Evolutionary conservation across 768 basidiomycete species (phyloP).

Genomic region (Gymnopilus junonius): DNA sequence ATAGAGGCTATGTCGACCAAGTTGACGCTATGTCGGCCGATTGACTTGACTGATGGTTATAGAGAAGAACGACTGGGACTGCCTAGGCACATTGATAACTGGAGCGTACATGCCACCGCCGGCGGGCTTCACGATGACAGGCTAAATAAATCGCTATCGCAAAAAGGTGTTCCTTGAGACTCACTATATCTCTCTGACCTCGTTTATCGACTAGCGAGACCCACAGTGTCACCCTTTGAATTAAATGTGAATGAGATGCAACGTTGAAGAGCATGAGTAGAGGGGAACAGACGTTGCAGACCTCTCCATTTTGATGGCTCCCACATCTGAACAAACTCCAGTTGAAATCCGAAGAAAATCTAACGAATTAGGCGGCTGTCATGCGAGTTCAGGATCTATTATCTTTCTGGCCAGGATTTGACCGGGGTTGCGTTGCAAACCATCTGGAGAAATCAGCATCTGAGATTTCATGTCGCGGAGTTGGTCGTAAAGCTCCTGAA

Average conservation of each 20-base stretch:
- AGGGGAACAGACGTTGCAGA: neutral
- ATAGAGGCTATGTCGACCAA: neutral
- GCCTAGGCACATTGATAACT: neutral
- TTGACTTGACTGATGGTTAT: neutral
- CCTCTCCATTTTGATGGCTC: slow-evolving; percentile 8
- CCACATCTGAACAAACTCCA: slow-evolving; percentile 1
- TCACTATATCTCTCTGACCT: neutral
- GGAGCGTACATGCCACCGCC: neutral
- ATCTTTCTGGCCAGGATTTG: neutral
- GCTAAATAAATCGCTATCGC: neutral
- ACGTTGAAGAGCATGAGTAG: neutral
- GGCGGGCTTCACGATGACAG: neutral
- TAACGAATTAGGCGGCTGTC: neutral
- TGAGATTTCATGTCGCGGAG: neutral
- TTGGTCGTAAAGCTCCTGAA: neutral
- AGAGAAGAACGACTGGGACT: neutral
- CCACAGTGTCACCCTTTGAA: neutral
- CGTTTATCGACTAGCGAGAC: neutral
- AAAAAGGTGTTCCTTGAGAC: neutral
- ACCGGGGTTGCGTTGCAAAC: neutral
- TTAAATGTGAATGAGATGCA: neutral
- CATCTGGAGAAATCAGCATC: neutral
- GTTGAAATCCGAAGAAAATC: neutral
- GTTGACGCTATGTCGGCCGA: neutral
- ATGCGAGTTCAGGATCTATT: neutral